phyloP scores from a whole-genome alignment of 1,139 yeast genomes.

The Yamadazyma diospyri region DNA sequence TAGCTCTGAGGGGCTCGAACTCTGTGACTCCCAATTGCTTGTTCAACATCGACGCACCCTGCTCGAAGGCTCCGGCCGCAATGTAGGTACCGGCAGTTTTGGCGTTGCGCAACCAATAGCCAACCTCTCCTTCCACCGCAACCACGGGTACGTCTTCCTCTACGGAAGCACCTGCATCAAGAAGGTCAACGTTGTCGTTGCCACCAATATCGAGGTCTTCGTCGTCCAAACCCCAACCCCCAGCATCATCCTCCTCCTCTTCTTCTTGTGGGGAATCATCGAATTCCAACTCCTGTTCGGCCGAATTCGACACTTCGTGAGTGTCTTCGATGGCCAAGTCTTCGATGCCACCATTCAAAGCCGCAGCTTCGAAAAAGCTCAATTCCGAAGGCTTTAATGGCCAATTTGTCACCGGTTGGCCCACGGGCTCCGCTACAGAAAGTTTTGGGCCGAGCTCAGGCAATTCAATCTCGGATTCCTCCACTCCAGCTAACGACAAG shows the following conservation, averaged over 20 bases:
- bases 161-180: slow-evolving; percentile 26
- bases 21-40: slow-evolving; percentile 84
- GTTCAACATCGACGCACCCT: slow-evolving; percentile 87
- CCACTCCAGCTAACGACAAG: slow-evolving; percentile 64
- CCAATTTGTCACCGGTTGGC: slow-evolving; percentile 63
- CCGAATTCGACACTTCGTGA: background rate
- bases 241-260: slow-evolving; percentile 45
- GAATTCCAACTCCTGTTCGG: slow-evolving; percentile 23
- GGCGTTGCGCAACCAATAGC: slow-evolving; percentile 84
- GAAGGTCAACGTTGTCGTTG: slow-evolving; percentile 20
- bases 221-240: slow-evolving; percentile 56
- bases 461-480: slow-evolving; percentile 61
- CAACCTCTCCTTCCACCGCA: slow-evolving; percentile 56
- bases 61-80: slow-evolving; percentile 95
- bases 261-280: slow-evolving; percentile 52
- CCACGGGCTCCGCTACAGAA: slow-evolving; percentile 44
- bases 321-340: slow-evolving; percentile 53
- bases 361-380: slow-evolving; percentile 83
- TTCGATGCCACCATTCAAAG: slow-evolving; percentile 71
- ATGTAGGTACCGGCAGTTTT: slow-evolving; percentile 89
- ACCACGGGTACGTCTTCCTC: slow-evolving; percentile 13
- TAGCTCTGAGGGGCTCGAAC: slow-evolving; percentile 80
- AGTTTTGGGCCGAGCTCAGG: slow-evolving; percentile 51
- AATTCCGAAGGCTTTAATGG: slow-evolving; percentile 72
- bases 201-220: slow-evolving; percentile 43